Evolutionary conservation across 345 rosid genomes (phyloP), one percentile per base, ranked within the genome.

Genomic region (Brassica napus): DNA sequence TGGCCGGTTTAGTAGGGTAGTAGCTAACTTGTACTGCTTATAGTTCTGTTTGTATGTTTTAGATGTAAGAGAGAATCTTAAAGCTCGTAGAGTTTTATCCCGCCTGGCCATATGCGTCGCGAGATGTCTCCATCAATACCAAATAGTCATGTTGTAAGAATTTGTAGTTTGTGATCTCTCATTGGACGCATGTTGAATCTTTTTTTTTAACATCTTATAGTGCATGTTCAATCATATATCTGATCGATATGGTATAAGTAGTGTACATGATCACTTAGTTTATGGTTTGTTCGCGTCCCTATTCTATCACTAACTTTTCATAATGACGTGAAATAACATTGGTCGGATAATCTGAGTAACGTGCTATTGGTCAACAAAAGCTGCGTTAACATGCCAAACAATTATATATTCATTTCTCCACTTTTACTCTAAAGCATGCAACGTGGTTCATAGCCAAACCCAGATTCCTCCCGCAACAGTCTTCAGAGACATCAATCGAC

Each of bases 1-100:
- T 44, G 31, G 57, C 64, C 32, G 23, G 42, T 34, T 67, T 79
- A 30, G 77, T 58, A 78, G 26, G 14, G 54, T 73, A 79, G 59
- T 77, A 68, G 18, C 44, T 18, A 66, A 44, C 64, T 42, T 79
- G 58, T 52, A 52, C 3, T 26, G 14, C 16, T 21, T 26, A 69
- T 14, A 39, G 24, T 21, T 32, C 10, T 8, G 73, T 44, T 67
- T 59, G 14, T 79, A 73, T 78, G 64, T 73, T 39, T 42, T 73
- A 28, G 68, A 73, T 44, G 68, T 62, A 35, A 63, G 61, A 63
- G 44, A 3, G 32, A 39, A 16, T 62, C 47, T 30, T 49, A 47
- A 73, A 73, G 47, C 77, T 63, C 35, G 21, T 31, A 72, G 73
- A 18, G 47, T 47, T 58, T 44, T 78, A 3, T 37, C 18, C 30